phyloP scores from a whole-genome alignment of 164 flowering plant species.

The Cinnamomum micranthum region DNA sequence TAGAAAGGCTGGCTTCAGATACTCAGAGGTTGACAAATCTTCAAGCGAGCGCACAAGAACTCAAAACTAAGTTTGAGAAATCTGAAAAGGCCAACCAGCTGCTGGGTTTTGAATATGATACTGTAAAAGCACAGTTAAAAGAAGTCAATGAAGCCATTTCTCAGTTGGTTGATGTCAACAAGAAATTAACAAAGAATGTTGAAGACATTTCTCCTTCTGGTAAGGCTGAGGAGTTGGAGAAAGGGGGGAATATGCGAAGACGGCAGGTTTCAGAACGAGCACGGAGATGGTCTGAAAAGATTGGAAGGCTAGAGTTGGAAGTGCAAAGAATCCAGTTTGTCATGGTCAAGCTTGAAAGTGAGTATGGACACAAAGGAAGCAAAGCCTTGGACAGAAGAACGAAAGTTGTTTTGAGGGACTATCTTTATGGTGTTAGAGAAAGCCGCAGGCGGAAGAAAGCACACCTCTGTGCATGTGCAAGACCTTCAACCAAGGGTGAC shows the following conservation, averaged over 20 bases:
- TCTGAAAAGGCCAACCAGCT: constrained; percentile 44
- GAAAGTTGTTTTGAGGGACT: constrained; percentile 51
- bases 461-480: constrained; percentile 51
- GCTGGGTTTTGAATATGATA: constrained; percentile 49
- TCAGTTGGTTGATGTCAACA: constrained; percentile 53
- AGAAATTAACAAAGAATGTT: constrained; percentile 40
- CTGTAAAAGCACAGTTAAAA: constrained; percentile 59
- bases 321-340: constrained; percentile 65
- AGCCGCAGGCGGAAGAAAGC: constrained; percentile 40
- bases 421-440: constrained; percentile 39
- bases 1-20: constrained; percentile 78
- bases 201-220: constrained; percentile 34
- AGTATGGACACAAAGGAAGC: constrained; percentile 40
- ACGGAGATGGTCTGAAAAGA: constrained; percentile 66
- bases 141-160: constrained; percentile 56
- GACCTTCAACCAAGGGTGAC: constrained; percentile 35
- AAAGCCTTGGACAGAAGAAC: constrained; percentile 30
- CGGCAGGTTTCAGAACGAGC: constrained; percentile 55
- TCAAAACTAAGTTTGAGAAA: constrained; percentile 62
- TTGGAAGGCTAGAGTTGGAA: constrained; percentile 74
- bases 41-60: constrained; percentile 62
- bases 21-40: constrained; percentile 68
- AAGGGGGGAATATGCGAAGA: constrained; percentile 23
- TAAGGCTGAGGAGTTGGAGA: constrained; percentile 24
- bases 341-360: constrained; percentile 56